Evolutionary conservation across 2,329 filamentous ascomycete genomes (phyloP), one percentile per base, ranked within the genome.

Genomic region (Xylariaceae sp.): DNA sequence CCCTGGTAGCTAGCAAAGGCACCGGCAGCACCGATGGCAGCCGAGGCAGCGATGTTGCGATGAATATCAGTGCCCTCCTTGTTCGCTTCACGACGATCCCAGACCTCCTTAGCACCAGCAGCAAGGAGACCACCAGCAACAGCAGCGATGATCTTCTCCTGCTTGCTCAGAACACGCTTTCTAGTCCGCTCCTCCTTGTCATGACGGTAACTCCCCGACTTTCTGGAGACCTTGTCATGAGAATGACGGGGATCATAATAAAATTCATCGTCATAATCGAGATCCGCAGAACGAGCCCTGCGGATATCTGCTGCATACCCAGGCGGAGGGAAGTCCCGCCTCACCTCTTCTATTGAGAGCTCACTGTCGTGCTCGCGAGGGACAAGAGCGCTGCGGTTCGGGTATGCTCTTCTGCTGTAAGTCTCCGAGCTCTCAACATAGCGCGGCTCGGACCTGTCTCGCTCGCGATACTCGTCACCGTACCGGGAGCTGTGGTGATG

Each of bases 321-420:
- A 4, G 87, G 88, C 5, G 90, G 89, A 37, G 90, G 90, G 69
- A 95, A 96, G 67, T 95, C 89, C 66, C 91, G 86, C 64, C 85
- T 85, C 61, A 95, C 85, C 75, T 95, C 90, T 75, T 96, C 92
- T 70, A 95, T 75, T 2, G 87, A 87, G 30, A 88, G 77, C 51
- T 87, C 86, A 73, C 88, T 92, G 69, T 91, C 88, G 64, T 88
- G 86, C 53, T 77, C 72, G 30, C 82, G 78, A 41, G 82, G 82
- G 10, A 87, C 75, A 6, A 87, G 76, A 48, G 85, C 83, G 60
- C 51, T 67, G 39, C 70, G 67, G 55, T 77, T 80, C 35, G 76
- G 72, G 54, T 78, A 73, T 35, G 74, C 72, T 64, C 76, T 77
- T 58, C 77, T 30, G 23, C 23, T 71, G 64, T 79, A 78, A 37